Conservation (phyloP, 345 rosid genomes). For the Lagerstroemia speciosa region DNA sequence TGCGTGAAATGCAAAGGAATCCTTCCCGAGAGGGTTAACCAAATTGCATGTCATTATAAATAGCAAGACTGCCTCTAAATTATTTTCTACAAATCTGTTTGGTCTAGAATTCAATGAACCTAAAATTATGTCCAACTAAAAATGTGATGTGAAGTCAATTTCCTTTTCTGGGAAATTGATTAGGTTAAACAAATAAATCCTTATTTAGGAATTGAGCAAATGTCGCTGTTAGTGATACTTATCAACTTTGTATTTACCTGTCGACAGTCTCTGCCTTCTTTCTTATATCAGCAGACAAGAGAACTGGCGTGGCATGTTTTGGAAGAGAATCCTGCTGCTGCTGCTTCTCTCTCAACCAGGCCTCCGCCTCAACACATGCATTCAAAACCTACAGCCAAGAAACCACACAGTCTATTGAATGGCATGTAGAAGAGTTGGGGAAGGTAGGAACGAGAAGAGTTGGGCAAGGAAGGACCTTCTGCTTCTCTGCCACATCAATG, state of each 20-base stretch:
- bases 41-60: too few species aligned
- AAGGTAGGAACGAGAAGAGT: conserved; percentile 1
- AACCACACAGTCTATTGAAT: neutral
- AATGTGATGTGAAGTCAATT: neutral
- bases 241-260: conserved; percentile 56
- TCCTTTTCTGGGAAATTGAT: too few species aligned
- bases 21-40: too few species aligned
- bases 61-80: too few species aligned
- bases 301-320: conserved; percentile 55
- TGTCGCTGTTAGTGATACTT: too few species aligned
- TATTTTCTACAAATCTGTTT: neutral
- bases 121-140: too few species aligned
- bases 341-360: conserved; percentile 78
- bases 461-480: conserved; percentile 38
- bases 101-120: neutral
- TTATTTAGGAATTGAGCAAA: too few species aligned
- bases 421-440: neutral
- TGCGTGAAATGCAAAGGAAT: too few species aligned
- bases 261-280: conserved; percentile 82
- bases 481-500: conserved; percentile 79
- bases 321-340: conserved; percentile 87
- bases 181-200: too few species aligned
- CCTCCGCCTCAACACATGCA: conserved; percentile 83
- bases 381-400: conserved; percentile 46
- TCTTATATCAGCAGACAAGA: conserved; percentile 67